Evolutionary conservation across 331 rosid genomes (phyloP), one percentile per base, ranked within the genome.

Genomic region (Acacia concinna): DNA sequence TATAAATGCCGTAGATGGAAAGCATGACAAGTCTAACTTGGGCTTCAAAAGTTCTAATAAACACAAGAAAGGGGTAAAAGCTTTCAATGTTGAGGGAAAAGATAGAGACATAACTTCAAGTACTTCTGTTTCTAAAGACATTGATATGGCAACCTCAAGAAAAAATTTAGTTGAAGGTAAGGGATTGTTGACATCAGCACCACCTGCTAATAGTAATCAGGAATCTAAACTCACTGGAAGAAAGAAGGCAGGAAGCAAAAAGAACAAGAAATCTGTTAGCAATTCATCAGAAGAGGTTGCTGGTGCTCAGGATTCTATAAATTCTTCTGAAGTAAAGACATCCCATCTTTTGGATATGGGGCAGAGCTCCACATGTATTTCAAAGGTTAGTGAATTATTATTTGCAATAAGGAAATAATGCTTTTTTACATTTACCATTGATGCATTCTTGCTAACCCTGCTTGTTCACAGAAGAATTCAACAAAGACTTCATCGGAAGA

Each of bases 391-490:
- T 71, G 51, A 47, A 28, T 41, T 51, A 56, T 72, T 46, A 23
- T 59, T 81, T 49, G 21, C 66, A 44, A 25, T 40, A 27, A 7
- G 40, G 47, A 62, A 71, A 71, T 25, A 30, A 65, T 73, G 57
- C 47, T 38, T 51, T 31, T 81, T 30, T 56, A 10, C 77, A n/a
- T 71, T 18, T 77, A 77, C 46, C 74, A 59, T 43, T 82, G 73
- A 72, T 75, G 38, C 66, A 72, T 75, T 79, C 75, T 68, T 82
- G 68, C 90, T 87, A 85, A 90, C 91, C 70, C 51, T 67, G 73
- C 81, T 68, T 74, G 75, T 68, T 81, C 87, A 82, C 90, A 91
- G 94, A 77, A 84, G 88, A 88, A 79, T 40, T 67, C 78, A 1
- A 15, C 32, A 27, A 77, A 27, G 73, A 79, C 74, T 44, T 77